Evolutionary conservation across 345 rosid species (phyloP).

Genomic region (Punica granatum): DNA sequence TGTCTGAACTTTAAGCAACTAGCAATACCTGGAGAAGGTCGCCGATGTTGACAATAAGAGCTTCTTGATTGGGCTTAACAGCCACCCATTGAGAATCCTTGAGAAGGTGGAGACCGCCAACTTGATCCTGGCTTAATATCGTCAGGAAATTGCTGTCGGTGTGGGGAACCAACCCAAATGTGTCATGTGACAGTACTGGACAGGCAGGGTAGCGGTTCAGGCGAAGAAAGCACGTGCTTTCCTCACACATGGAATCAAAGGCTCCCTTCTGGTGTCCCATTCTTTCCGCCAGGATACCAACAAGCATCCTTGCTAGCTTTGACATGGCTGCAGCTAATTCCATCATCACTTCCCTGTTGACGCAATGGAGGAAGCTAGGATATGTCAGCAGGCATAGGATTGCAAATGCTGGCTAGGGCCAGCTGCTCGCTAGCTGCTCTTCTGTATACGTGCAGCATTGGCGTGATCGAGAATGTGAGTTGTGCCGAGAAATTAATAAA

Average conservation of each 20-base stretch:
- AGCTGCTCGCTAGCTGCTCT: no score
- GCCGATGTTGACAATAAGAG: constrained; percentile 65
- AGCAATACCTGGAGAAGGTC: constrained; percentile 57
- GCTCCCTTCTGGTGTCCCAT: constrained; percentile 19
- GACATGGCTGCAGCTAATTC: constrained; percentile 50
- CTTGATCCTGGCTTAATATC: constrained; percentile 56
- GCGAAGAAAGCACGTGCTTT: constrained; percentile 49
- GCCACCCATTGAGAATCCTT: constrained; percentile 62
- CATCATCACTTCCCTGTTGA: constrained; percentile 37
- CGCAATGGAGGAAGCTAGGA: neutral
- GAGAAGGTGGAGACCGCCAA: constrained; percentile 67
- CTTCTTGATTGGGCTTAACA: constrained; percentile 54
- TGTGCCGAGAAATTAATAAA: no score
- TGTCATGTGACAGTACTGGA: constrained; percentile 27
- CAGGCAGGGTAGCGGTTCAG: constrained; percentile 54
- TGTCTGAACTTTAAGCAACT: neutral
- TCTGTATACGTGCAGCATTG: no score
- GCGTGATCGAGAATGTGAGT: neutral
- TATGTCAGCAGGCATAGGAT: no score
- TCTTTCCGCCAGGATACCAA: constrained; percentile 37
- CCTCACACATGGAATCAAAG: constrained; percentile 30
- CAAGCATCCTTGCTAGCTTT: constrained; percentile 39
- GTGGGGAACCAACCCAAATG: constrained; percentile 53
- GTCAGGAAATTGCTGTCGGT: constrained; percentile 70
- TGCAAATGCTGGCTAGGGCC: no score